Percentiles rank a stretch among this genome's conserved stretches.
Evolutionary conservation across 208 protist species (phyloP).

Genomic region (Angomonas ambiguus): DNA sequence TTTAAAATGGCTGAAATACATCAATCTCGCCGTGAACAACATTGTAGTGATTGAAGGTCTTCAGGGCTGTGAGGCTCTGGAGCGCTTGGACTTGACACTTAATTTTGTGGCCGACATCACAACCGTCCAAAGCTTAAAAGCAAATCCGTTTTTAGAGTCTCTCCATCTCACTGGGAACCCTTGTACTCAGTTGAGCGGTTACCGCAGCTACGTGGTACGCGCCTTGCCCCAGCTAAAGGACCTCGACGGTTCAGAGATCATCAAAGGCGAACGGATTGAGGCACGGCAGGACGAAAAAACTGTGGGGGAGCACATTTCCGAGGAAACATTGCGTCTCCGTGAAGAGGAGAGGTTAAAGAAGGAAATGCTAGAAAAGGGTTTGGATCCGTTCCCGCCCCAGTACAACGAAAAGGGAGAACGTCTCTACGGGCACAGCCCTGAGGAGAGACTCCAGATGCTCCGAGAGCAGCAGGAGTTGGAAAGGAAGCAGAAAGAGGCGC

Average conservation of each 20-base stretch:
- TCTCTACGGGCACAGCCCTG: conserved; percentile 86
- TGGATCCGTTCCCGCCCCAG: conserved; percentile 73
- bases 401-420: conserved; percentile 89
- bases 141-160: conserved; percentile 81
- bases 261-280: conserved; percentile 78
- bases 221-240: conserved; percentile 89
- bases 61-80: conserved; percentile 91
- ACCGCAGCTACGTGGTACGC: conserved; percentile 90
- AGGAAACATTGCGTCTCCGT: conserved; percentile 39
- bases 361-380: conserved; percentile 62
- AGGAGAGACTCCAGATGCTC: conserved; percentile 86
- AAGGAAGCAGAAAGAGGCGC: conserved; percentile 22
- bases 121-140: conserved; percentile 62
- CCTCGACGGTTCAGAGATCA: conserved; percentile 88
- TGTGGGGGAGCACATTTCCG: conserved; percentile 36
- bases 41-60: conserved; percentile 92
- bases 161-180: conserved; percentile 95
- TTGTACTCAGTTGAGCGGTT: conserved; percentile 84
- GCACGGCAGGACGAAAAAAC: conserved; percentile 81
- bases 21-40: conserved; percentile 97
- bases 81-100: conserved; percentile 95
- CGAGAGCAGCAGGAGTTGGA: conserved; percentile 76
- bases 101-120: conserved; percentile 94
- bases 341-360: conserved; percentile 68
- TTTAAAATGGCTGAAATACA: conserved; percentile 95